phyloP scores from a whole-genome alignment of 179 eudicot species.

The Dionaea muscipula region DNA sequence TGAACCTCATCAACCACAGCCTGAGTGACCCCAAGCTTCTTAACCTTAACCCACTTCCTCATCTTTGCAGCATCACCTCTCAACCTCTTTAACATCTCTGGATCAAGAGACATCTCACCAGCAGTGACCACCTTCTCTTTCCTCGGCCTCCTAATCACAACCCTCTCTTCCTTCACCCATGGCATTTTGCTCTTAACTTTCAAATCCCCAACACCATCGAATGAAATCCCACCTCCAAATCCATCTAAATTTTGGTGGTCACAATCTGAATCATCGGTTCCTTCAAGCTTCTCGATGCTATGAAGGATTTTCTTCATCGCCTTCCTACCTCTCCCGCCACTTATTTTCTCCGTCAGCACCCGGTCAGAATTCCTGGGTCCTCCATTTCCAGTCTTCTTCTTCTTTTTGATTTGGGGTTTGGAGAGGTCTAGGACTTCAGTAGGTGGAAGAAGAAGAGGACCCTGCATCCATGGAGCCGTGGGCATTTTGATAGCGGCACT shows the following conservation, averaged over 20 bases:
- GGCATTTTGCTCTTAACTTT: conserved; percentile 39
- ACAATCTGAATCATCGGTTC: conserved; percentile 18
- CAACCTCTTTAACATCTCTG: conserved; percentile 52
- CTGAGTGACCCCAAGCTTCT: conserved; percentile 68
- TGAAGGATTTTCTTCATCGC: conserved; percentile 49
- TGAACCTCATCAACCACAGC: conserved; percentile 59
- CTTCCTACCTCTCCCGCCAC: conserved; percentile 61
- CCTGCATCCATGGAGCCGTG: conserved; percentile 86
- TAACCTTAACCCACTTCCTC: conserved; percentile 81
- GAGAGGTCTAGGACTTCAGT: conserved; percentile 38
- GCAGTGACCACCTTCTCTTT: conserved; percentile 47
- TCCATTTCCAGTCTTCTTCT: conserved; percentile 2
- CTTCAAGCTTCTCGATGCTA: conserved; percentile 39
- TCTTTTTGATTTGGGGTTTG: conserved; percentile 20
- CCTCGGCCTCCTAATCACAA: conserved; percentile 43
- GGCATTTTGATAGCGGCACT: conserved; percentile 38
- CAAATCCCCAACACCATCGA: conserved; percentile 15
- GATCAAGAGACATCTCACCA: conserved; percentile 62
- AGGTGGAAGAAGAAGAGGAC: conserved; percentile 31
- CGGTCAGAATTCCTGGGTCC: conserved; percentile 20
- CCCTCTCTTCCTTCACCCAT: conserved; percentile 54
- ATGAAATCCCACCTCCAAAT: conserved; percentile 31
- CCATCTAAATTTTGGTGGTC: conserved; percentile 20
- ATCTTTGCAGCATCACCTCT: conserved; percentile 53
- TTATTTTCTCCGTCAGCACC: conserved; percentile 49